Conservation (phyloP, 148 eudicot genomes). For the Rhododendron williamsianum region DNA sequence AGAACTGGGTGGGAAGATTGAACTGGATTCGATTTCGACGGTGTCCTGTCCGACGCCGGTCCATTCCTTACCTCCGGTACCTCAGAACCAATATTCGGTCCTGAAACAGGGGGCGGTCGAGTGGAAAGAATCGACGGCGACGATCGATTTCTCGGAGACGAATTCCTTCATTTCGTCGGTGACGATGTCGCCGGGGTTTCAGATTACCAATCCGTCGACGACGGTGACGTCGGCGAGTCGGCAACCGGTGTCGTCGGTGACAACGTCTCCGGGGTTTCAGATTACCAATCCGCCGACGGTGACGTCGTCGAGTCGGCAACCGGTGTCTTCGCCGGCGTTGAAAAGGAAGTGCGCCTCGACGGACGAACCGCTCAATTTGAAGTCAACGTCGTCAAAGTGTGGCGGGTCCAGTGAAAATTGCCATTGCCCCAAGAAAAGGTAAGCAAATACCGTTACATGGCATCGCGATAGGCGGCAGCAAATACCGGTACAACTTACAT, state of each 20-base stretch:
- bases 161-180: neutral
- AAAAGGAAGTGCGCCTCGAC: neutral
- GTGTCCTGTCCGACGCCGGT: neutral
- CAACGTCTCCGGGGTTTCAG: neutral
- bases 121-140: constrained; percentile 58
- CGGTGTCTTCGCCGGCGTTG: constrained; percentile 16
- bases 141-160: neutral
- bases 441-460: neutral
- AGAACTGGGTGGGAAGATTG: neutral
- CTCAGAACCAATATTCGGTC: constrained; percentile 21
- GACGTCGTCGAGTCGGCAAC: constrained; percentile 41
- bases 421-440: constrained; percentile 55
- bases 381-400: neutral
- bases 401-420: constrained; percentile 29
- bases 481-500: too few species aligned
- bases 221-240: constrained; percentile 32
- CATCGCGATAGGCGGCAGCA: too few species aligned
- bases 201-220: neutral
- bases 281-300: neutral
- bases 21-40: neutral
- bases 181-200: neutral
- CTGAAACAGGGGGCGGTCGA: constrained; percentile 20
- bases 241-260: constrained; percentile 27
- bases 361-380: neutral
- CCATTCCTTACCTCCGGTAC: constrained; percentile 38